Conservation (phyloP, 2,329 filamentous ascomycete genomes). For the Sporothrix sp. region DNA sequence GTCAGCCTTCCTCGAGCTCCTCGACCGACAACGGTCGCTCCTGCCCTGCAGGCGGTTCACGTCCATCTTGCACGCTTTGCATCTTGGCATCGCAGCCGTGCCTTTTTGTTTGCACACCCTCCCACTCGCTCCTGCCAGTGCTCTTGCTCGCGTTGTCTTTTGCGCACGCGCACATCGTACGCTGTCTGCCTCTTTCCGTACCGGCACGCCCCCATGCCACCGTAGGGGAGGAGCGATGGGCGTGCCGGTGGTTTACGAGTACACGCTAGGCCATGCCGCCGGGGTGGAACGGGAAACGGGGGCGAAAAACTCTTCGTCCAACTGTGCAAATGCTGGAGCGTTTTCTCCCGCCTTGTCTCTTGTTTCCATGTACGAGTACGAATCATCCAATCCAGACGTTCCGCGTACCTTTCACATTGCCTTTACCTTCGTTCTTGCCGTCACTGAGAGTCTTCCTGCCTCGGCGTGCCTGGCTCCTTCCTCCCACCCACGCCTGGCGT, state of each 20-base stretch:
- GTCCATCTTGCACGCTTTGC: too few species aligned
- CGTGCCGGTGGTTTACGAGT: conserved; percentile 1
- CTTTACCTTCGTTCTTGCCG: not conserved
- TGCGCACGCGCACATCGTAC: not conserved
- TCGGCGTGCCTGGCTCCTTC: not conserved
- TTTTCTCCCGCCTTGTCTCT: not conserved
- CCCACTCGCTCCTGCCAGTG: not conserved
- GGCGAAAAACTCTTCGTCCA: conserved; percentile 11
- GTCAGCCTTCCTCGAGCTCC: too few species aligned
- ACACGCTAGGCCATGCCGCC: conserved; percentile 16
- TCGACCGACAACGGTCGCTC: too few species aligned
- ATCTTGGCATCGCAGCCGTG: too few species aligned
- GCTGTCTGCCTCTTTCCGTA: not conserved
- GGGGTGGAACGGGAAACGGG: conserved; percentile 14
- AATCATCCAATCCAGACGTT: not conserved
- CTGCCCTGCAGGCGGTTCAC: too few species aligned
- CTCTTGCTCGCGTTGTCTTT: not conserved
- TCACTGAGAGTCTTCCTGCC: too few species aligned
- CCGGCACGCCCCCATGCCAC: not conserved
- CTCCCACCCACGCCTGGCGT: not conserved
- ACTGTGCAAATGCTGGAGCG: not conserved
- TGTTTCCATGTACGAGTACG: not conserved
- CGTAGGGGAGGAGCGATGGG: not conserved
- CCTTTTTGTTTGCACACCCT: not conserved
- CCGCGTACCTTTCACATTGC: not conserved